These are phyloP conservation scores for Isabelozyma pseudorhagii DNA, from an alignment of 805 yeast species.

Conservation along the genomic window DNA sequence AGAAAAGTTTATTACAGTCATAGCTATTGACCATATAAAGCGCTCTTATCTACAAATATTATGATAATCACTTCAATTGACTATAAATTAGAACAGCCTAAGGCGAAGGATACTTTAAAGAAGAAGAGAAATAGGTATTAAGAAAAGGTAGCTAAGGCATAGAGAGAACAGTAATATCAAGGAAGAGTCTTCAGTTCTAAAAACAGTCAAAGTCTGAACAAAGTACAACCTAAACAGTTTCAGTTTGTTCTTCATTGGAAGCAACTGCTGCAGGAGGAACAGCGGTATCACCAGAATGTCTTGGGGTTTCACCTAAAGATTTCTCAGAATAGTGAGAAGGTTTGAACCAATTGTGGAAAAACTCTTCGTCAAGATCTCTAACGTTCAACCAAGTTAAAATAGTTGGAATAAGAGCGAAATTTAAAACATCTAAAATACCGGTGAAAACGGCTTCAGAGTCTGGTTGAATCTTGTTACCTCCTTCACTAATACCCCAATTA, in stretches of 20 bases:
- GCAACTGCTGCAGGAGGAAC: conserved; percentile 18
- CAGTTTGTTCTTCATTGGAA: conserved; percentile 1
- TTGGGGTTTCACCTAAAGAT: conserved; percentile 25
- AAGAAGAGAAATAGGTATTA: neutral
- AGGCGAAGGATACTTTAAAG: neutral
- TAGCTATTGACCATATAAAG: neutral
- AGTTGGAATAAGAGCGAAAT: conserved; percentile 42
- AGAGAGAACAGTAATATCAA: neutral
- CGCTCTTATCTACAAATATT: neutral
- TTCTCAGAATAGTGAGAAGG: conserved; percentile 12
- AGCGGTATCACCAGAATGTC: conserved; percentile 46
- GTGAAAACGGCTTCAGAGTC: conserved; percentile 59
- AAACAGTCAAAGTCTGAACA: too few species aligned
- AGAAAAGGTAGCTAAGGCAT: neutral
- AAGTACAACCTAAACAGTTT: neutral
- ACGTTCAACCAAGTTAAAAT: conserved; percentile 27
- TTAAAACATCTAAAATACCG: conserved; percentile 53
- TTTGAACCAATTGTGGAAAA: conserved; percentile 15
- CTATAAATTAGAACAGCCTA: neutral
- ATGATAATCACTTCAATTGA: neutral
- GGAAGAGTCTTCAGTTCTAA: too few species aligned
- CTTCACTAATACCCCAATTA: conserved; percentile 55
- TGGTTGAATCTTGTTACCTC: conserved; percentile 59
- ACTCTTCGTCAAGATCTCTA: conserved; percentile 22
- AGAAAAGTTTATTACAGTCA: neutral